These are phyloP conservation scores for Lyophyllum shimeji DNA, from an alignment of 768 basidiomycete genomes.

Conservation along the genomic window DNA sequence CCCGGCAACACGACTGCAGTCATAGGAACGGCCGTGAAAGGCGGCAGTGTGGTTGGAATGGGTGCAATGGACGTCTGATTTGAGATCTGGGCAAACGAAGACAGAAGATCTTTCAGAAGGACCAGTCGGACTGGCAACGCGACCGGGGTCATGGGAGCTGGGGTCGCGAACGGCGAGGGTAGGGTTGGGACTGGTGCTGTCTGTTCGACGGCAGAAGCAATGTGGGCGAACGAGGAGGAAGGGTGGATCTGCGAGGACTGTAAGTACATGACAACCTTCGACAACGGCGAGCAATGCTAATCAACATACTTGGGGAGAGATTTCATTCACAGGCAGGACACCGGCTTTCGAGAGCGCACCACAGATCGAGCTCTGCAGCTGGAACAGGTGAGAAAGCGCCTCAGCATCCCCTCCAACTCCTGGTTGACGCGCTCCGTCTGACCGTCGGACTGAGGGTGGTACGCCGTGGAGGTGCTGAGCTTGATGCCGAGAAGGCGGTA, in stretches of 20 bases:
- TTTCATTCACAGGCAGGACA: not conserved
- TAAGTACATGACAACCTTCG: not conserved
- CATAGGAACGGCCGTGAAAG: not conserved
- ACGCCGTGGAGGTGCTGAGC: too few species aligned
- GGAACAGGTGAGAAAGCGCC: not conserved
- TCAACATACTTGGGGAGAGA: not conserved
- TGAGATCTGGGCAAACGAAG: not conserved
- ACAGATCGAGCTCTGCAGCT: not conserved
- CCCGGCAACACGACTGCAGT: not conserved
- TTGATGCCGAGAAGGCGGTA: too few species aligned
- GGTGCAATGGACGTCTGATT: not conserved
- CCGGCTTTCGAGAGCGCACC: not conserved
- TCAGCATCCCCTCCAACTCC: not conserved
- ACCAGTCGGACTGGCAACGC: not conserved
- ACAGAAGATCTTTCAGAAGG: not conserved
- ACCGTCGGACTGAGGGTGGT: too few species aligned
- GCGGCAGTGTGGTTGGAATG: not conserved
- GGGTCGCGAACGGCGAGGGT: not conserved
- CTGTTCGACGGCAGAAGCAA: not conserved
- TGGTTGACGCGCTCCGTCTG: too few species aligned
- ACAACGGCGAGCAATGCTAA: too few species aligned
- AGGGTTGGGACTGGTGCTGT: not conserved
- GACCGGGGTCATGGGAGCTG: not conserved
- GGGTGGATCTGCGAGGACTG: not conserved
- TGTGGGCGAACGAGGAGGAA: not conserved